Percentiles rank a stretch among this genome's conserved stretches.
Evolutionary conservation across 495 filamentous ascomycete species (phyloP).

Genomic region (Xylaria cubensis): DNA sequence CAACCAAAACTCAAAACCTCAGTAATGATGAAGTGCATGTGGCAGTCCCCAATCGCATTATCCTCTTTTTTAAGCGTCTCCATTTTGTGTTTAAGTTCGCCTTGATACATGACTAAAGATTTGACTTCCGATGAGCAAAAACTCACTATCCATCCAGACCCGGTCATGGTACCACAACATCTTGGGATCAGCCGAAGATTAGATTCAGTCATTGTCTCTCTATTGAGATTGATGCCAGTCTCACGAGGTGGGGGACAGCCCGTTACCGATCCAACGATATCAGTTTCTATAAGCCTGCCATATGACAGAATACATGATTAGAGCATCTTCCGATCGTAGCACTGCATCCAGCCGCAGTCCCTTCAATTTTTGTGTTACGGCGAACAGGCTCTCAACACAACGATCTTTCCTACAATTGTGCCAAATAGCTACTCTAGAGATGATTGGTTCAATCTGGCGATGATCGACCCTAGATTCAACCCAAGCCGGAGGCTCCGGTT

Average conservation of each 20-base stretch:
- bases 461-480: too few relatives aligned
- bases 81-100: neutral
- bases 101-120: neutral
- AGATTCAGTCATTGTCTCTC: neutral
- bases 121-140: neutral
- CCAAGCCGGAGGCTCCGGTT: too few relatives aligned
- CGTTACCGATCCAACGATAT: neutral
- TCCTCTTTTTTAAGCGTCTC: neutral
- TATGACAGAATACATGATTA: neutral
- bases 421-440: neutral
- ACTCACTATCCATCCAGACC: neutral
- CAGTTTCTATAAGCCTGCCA: neutral
- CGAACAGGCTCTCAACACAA: neutral
- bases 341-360: neutral
- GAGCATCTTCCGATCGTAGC: neutral
- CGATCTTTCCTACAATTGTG: neutral
- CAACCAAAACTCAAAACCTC: slow-evolving; percentile 42
- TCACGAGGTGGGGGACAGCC: neutral
- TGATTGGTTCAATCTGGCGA: too few relatives aligned
- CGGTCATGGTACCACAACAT: neutral
- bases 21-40: neutral
- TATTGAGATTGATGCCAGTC: neutral
- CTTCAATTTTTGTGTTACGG: neutral
- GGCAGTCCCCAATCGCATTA: neutral
- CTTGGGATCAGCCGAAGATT: neutral